Base-by-base conservation (phyloP, 2,329 filamentous ascomycete genomes). In the Calonectria hongkongensis region DNA sequence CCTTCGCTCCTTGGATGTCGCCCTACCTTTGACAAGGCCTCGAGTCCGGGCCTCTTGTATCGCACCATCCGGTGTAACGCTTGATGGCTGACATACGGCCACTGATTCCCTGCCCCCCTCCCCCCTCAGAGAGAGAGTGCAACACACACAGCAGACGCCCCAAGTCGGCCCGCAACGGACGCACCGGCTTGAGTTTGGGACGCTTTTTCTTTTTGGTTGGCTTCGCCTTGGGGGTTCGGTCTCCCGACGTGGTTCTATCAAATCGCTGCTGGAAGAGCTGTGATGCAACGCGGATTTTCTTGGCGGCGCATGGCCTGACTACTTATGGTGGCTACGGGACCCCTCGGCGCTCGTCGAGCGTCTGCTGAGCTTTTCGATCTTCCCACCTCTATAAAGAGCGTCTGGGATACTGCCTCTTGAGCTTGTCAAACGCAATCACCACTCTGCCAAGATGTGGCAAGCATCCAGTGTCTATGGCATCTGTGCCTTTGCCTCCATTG, bases 401-500 rank as follows among this genome's bases (percentile, higher is more conserved):
- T 60, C 13, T 27, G 16, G 33, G 21, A 60, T 41, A 60, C 21
- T 39, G 3, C 21, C 16, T 16, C 25, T 25, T 21, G n/a, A 60
- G 27, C 39, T 21, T 28, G 33, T 21, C n/a, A 27, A 25, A 25
- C 1, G 7, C 36, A 16, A 21, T 18, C 39, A 25, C 54, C 33
- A 43, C 43, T 28, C 43, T 48, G 43, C 43, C 65, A 62, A 51
- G 54, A 86, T 87, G 86, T 86, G 85, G 79, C 82, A 84, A 77
- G 83, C 83, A 28, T 86, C 77, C 72, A 91, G 90, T 79, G 86
- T 92, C 62, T 92, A 92, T 81, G 86, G 87, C 74, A 92, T 92
- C 74, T 92, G 90, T 82, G 85, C 84, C 72, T 92, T 92, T 79
- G 90, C 90, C 80, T 89, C 90, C 79, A 90, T 92, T 74, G 91